Conservation (phyloP, 2,329 filamentous ascomycete genomes). For the Ceratocystis ficicola region DNA sequence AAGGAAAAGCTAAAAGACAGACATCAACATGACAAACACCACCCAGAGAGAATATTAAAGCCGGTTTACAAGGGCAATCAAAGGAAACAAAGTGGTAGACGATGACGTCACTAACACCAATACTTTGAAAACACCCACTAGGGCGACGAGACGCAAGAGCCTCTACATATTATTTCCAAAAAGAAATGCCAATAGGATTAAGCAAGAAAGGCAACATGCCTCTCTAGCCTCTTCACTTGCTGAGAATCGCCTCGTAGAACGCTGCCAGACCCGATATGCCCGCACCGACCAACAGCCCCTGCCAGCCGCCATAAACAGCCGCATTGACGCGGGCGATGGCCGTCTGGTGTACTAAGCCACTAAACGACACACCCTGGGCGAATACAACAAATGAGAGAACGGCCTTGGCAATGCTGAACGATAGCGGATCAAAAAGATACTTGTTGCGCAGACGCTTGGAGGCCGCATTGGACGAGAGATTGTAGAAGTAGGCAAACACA, state of each 20-base stretch:
- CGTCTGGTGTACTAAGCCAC: constrained; percentile 47
- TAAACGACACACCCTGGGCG: constrained; percentile 50
- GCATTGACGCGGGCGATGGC: constrained; percentile 52
- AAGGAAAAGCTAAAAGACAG: not conserved
- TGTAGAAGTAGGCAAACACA: constrained; percentile 76
- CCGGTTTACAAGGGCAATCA: not conserved
- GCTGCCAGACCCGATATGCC: constrained; percentile 56
- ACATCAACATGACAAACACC: not conserved
- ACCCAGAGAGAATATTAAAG: constrained; percentile 14
- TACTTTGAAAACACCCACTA: too few relatives aligned
- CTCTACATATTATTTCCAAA: too few relatives aligned
- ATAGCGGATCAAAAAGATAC: constrained; percentile 67
- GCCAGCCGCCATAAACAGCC: constrained; percentile 59
- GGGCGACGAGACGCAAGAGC: too few relatives aligned
- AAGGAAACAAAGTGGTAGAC: constrained; percentile 9
- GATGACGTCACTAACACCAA: not conserved
- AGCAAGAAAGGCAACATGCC: too few relatives aligned
- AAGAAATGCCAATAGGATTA: too few relatives aligned
- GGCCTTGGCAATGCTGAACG: constrained; percentile 82
- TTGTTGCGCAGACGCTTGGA: constrained; percentile 35
- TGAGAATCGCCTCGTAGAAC: constrained; percentile 66
- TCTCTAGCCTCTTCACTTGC: constrained; percentile 39
- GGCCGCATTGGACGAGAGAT: constrained; percentile 47
- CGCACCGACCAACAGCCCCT: constrained; percentile 55
- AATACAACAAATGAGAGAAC: constrained; percentile 73